Base-by-base conservation (phyloP, 2,329 filamentous ascomycete species). In the Fusarium nanum region DNA sequence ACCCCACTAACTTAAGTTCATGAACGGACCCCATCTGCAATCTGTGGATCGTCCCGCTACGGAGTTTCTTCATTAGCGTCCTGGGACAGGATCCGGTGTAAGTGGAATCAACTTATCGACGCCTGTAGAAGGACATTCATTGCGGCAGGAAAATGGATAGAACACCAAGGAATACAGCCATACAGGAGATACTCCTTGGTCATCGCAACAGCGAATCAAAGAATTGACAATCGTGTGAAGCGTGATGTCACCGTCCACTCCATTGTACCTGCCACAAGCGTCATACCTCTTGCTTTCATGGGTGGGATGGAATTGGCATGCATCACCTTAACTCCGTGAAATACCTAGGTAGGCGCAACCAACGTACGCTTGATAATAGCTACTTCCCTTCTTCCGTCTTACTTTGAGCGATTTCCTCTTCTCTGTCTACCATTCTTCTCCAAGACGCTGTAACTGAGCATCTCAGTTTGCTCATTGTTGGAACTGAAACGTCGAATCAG, bases 241-340 rank as follows among this genome's bases (percentile, higher is more conserved):
- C 42, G 67, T 70, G 62, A 70, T 70, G 62, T 70, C 67, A 70
- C 54, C 49, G 45, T 25, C 37, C 32, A 41, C 34, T 32, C 40
- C 23, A 44, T 37, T 41, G 28, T 25, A 30, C 44, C 45, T 67
- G 46, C 41, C 47, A 40, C 41, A 41, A 48, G 28, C 60, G 62
- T 66, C 63, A 66, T 66, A 48, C 46, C 44, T 40, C 23, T 45
- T 55, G 27, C 32, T 18, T 22, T 62, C 34, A 23, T 44, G 52
- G 22, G 42, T 20, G 56, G 62, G 44, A 60, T 47, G 58, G 52
- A 46, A 48, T 48, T 67, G 46, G 44, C 41, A 45, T 55, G 30
- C n/a, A 59, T 25, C 41, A 64, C 42, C 64, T 64, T 68, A 68
- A 68, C 57, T 68, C 64, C 64, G 64, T 22, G 20, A 42, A 46